Conservation (phyloP, 2,329 filamentous ascomycete species). For the Aspergillus eucalypticola region DNA sequence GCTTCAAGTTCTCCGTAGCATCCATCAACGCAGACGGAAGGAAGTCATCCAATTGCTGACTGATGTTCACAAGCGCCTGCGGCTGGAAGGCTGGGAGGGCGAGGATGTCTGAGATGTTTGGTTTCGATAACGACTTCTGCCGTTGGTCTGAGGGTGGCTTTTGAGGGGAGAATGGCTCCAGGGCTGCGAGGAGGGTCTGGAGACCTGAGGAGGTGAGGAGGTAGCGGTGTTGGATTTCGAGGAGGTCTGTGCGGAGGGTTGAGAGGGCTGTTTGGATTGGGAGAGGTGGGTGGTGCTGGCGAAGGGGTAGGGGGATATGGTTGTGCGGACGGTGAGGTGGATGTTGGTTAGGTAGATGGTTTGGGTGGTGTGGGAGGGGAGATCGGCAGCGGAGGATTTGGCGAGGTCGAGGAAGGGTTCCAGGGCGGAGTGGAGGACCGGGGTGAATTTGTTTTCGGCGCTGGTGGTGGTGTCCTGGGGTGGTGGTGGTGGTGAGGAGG, state of each 20-base stretch:
- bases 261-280: slow-evolving; percentile 57
- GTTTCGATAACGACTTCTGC: slow-evolving; percentile 30
- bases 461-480: no score
- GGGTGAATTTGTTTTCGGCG: slow-evolving; percentile 67
- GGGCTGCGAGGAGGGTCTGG: slow-evolving; percentile 59
- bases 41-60: slow-evolving; percentile 83
- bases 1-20: slow-evolving; percentile 76
- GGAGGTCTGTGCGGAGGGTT: slow-evolving; percentile 53
- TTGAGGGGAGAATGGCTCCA: slow-evolving; percentile 47
- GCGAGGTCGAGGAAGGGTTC: slow-evolving; percentile 77
- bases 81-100: slow-evolving; percentile 60
- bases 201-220: slow-evolving; percentile 76
- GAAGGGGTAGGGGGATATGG: slow-evolving; percentile 56
- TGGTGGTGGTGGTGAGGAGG: not conserved
- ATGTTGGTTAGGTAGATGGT: slow-evolving; percentile 55
- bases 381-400: slow-evolving; percentile 52
- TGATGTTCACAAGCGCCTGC: slow-evolving; percentile 63
- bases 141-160: slow-evolving; percentile 18
- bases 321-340: slow-evolving; percentile 43
- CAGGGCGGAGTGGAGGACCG: slow-evolving; percentile 74
- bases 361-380: slow-evolving; percentile 41
- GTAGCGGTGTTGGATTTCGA: slow-evolving; percentile 69
- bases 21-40: slow-evolving; percentile 91
- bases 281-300: slow-evolving; percentile 60
- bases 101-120: slow-evolving; percentile 57